A percentile compares a stretch with the other conserved stretches of the same genome.
phyloP scores from a whole-genome alignment of 306 rosid species.

The Quercus bicolor region DNA sequence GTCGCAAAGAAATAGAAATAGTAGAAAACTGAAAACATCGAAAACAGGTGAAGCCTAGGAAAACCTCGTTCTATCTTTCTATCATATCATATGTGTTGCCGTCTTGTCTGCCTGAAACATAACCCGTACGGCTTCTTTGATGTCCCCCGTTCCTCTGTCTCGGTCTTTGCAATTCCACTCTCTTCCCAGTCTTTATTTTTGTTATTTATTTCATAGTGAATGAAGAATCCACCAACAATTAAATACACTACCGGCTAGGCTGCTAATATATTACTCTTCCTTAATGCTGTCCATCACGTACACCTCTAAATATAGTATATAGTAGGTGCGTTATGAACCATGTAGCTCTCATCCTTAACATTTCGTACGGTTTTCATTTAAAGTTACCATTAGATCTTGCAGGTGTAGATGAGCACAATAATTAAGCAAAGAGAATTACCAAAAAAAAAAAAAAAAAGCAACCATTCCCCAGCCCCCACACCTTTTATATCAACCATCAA shows the following conservation, averaged over 20 bases:
- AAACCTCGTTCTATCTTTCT: background rate
- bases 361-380: constrained; percentile 5
- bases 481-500: no score
- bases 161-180: background rate
- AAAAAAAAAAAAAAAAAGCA: background rate
- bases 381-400: constrained; percentile 6
- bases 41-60: constrained; percentile 14
- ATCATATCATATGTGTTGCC: constrained; percentile 26
- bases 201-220: background rate
- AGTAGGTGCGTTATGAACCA: background rate
- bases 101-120: constrained; percentile 43
- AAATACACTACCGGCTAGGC: constrained; percentile 10
- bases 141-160: constrained; percentile 24
- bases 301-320: background rate
- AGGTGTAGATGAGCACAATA: constrained; percentile 11
- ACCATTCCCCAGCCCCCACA: no score
- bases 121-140: constrained; percentile 43
- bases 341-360: background rate
- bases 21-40: constrained; percentile 18
- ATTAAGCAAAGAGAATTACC: background rate
- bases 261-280: background rate
- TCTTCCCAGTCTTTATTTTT: background rate
- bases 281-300: constrained; percentile 27
- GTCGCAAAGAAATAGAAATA: constrained; percentile 11
- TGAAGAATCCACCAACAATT: constrained; percentile 3